Evolutionary conservation across 306 rosid genomes (phyloP).

Genomic region (Crataegus laevigata): DNA sequence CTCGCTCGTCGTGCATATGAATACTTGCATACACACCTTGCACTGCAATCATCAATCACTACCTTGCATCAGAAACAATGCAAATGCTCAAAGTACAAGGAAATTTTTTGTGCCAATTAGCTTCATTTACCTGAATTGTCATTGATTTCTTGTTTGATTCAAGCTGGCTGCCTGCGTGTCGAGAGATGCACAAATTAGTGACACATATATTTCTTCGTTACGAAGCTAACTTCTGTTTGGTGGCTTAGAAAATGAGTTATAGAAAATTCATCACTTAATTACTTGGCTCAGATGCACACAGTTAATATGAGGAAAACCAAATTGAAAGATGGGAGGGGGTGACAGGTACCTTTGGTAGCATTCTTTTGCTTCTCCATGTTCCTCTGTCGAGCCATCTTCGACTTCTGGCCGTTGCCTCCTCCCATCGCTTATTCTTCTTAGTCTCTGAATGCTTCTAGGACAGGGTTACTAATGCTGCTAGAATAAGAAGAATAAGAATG

Average conservation of each 20-base stretch:
- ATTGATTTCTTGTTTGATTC: slow-evolving; percentile 46
- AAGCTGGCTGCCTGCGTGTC: slow-evolving; percentile 43
- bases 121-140: slow-evolving; percentile 31
- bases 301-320: not conserved
- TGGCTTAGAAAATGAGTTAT: not conserved
- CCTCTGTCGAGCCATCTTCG: slow-evolving; percentile 44
- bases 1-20: slow-evolving; percentile 54
- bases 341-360: slow-evolving; percentile 19
- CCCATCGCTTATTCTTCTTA: slow-evolving; percentile 23
- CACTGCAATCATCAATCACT: slow-evolving; percentile 34
- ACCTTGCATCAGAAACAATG: not conserved
- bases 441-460: not conserved
- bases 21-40: slow-evolving; percentile 66
- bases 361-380: slow-evolving; percentile 48
- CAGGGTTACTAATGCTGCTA: not conserved
- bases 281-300: not conserved
- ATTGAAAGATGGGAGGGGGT: not conserved
- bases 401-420: slow-evolving; percentile 44
- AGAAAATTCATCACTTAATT: not conserved
- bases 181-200: not conserved
- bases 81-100: not conserved
- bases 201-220: not conserved
- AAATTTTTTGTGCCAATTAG: not conserved
- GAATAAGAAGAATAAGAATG: not conserved
- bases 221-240: not conserved